phyloP scores from a whole-genome alignment of 1,284 basidiomycete species.

The Pisolithus thermaeus region DNA sequence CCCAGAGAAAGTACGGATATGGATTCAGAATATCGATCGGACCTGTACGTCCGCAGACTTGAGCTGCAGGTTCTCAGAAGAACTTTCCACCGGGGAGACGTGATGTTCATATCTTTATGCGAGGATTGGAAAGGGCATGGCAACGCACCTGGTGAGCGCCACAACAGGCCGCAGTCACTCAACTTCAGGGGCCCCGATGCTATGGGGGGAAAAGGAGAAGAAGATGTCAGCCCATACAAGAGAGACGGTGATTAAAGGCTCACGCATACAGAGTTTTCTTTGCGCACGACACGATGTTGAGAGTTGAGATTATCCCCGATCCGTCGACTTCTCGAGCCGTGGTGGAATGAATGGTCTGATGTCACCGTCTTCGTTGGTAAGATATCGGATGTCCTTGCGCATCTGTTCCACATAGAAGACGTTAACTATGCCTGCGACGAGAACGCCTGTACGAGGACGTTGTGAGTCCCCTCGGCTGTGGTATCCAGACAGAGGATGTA shows the following conservation, averaged over 20 bases:
- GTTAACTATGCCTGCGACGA: conserved; percentile 56
- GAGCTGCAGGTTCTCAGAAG: conserved; percentile 72
- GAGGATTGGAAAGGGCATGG: not conserved
- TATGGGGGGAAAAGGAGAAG: too few relatives aligned
- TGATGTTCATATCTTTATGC: too few relatives aligned
- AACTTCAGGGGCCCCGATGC: too few relatives aligned
- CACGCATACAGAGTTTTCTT: too few relatives aligned
- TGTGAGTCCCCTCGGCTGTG: too few relatives aligned
- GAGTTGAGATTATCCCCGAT: too few relatives aligned
- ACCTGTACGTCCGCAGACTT: conserved; percentile 79
- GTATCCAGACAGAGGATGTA: too few relatives aligned
- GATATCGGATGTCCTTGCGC: conserved; percentile 64
- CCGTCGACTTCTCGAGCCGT: conserved; percentile 32
- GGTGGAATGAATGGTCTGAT: conserved; percentile 54
- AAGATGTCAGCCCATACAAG: too few relatives aligned
- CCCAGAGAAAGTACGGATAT: not conserved
- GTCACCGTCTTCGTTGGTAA: conserved; percentile 75
- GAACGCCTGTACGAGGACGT: conserved; percentile 47
- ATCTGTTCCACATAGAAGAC: conserved; percentile 60
- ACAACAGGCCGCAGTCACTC: conserved; percentile 53
- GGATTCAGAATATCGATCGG: conserved; percentile 42
- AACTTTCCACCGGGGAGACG: conserved; percentile 37
- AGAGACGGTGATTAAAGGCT: too few relatives aligned
- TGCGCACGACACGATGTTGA: too few relatives aligned
- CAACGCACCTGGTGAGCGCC: conserved; percentile 70